These are phyloP conservation scores for Penicillium sp. DNA, from an alignment of 2,329 filamentous ascomycete genomes.

Conservation along the genomic window DNA sequence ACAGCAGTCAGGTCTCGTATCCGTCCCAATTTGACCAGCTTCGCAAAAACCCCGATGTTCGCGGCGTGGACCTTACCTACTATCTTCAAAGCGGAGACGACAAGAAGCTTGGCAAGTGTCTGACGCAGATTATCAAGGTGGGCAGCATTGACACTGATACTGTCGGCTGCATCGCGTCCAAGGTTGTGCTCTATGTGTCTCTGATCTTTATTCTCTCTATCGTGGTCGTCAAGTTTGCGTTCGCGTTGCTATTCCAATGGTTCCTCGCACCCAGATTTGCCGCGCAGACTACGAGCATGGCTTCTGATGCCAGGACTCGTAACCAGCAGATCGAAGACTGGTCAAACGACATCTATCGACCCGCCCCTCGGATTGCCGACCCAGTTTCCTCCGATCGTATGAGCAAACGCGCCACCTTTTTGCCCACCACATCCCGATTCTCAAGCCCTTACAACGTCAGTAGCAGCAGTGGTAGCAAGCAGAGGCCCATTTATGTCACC, in stretches of 20 bases:
- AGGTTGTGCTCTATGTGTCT: constrained; percentile 94
- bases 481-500: constrained; percentile 71
- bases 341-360: constrained; percentile 95
- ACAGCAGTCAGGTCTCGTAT: constrained; percentile 73
- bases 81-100: constrained; percentile 77
- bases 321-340: constrained; percentile 96
- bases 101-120: constrained; percentile 81
- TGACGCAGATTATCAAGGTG: constrained; percentile 93
- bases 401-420: constrained; percentile 82
- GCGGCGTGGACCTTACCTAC: constrained; percentile 85
- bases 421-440: constrained; percentile 93
- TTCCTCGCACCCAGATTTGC: constrained; percentile 86
- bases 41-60: constrained; percentile 68
- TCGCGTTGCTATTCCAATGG: constrained; percentile 94
- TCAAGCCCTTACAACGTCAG: constrained; percentile 78
- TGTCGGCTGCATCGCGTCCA: constrained; percentile 94
- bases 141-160: constrained; percentile 94
- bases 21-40: constrained; percentile 80
- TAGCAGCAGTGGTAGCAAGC: constrained; percentile 50
- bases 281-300: constrained; percentile 80
- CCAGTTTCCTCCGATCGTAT: constrained; percentile 69
- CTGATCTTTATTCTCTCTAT: constrained; percentile 89
- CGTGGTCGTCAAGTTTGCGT: constrained; percentile 80
- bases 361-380: constrained; percentile 79
- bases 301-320: constrained; percentile 77